These are phyloP conservation scores for Rhododendron vialii DNA, from an alignment of 148 eudicot genomes.

Conservation along the genomic window DNA sequence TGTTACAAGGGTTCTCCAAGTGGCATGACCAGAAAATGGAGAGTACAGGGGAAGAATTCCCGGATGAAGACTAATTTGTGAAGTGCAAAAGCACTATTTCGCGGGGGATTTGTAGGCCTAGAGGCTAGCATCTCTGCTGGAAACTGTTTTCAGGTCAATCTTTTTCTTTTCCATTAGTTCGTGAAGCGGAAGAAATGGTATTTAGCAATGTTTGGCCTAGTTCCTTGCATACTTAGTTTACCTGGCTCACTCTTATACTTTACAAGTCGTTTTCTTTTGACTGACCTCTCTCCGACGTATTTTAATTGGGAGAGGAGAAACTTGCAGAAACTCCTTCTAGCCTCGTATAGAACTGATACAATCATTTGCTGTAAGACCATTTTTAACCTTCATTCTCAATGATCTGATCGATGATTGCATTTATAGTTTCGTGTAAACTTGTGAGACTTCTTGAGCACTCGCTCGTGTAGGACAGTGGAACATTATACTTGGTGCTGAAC, in stretches of 20 bases:
- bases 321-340: neutral
- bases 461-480: neutral
- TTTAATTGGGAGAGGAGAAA: neutral
- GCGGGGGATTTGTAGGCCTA: neutral
- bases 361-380: neutral
- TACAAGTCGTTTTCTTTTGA: neutral
- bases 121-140: constrained; percentile 6
- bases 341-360: neutral
- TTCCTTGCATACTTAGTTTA: neutral
- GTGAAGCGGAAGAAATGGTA: neutral
- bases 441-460: neutral
- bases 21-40: constrained; percentile 33
- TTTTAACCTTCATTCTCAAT: neutral
- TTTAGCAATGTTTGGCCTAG: neutral
- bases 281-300: neutral
- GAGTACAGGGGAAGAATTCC: constrained; percentile 4
- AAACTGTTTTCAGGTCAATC: neutral
- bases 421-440: neutral
- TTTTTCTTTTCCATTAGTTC: neutral
- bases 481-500: neutral
- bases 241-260: neutral
- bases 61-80: constrained; percentile 17
- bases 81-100: constrained; percentile 5
- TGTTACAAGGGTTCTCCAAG: constrained; percentile 39
- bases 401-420: neutral